phyloP scores from a whole-genome alignment of 495 filamentous ascomycete species.

The Entonaema liquescens region DNA sequence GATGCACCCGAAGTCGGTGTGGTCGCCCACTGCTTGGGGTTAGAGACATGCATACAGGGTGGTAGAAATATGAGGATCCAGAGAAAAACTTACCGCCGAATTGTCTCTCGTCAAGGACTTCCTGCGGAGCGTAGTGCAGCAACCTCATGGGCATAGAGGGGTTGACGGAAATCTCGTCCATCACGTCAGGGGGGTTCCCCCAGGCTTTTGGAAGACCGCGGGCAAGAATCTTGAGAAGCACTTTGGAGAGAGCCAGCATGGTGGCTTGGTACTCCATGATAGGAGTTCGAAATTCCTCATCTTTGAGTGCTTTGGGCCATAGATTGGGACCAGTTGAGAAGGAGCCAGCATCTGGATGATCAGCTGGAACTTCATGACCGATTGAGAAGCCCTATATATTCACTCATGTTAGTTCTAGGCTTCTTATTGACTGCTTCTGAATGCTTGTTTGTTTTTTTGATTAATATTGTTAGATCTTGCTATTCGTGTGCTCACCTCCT shows the following conservation, averaged over 20 bases:
- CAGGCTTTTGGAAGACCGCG: conserved; percentile 55
- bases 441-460: neutral
- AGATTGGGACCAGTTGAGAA: conserved; percentile 59
- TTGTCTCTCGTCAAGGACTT: conserved; percentile 48
- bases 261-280: conserved; percentile 59
- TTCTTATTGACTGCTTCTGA: neutral
- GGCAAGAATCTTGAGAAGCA: conserved; percentile 50
- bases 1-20: conserved; percentile 52
- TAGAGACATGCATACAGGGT: neutral
- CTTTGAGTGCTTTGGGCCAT: conserved; percentile 56
- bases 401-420: conserved; percentile 7
- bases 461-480: neutral
- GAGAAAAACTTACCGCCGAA: conserved; percentile 48
- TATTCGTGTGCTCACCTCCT: conserved; percentile 53
- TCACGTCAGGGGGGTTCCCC: conserved; percentile 45
- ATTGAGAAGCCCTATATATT: conserved; percentile 52
- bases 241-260: conserved; percentile 47
- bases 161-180: conserved; percentile 57
- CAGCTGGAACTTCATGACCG: conserved; percentile 56
- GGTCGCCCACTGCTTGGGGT: conserved; percentile 39
- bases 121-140: conserved; percentile 55
- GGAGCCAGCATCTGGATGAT: conserved; percentile 54
- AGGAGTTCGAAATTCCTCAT: conserved; percentile 56
- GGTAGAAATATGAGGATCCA: neutral
- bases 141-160: conserved; percentile 54